These are phyloP conservation scores for Brassica balearica DNA, from an alignment of 441 rosid species.

Conservation along the genomic window DNA sequence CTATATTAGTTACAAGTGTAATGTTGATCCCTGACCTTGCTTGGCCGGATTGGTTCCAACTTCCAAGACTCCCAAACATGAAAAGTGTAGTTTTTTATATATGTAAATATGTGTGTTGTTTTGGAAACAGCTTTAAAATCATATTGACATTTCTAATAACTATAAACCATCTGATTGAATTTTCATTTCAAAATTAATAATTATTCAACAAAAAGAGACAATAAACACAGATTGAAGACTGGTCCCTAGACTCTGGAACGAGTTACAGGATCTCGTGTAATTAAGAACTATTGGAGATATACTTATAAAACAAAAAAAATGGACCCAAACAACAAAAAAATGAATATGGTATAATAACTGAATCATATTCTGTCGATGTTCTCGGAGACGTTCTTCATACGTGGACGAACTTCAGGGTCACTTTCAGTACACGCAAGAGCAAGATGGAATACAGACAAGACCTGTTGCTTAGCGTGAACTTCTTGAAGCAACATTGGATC, in stretches of 20 bases:
- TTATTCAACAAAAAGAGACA: conserved; percentile 8
- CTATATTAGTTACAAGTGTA: neutral
- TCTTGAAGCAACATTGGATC: conserved; percentile 84
- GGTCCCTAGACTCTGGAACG: conserved; percentile 4
- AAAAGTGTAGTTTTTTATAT: neutral
- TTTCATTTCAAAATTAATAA: conserved; percentile 18
- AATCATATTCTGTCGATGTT: conserved; percentile 70
- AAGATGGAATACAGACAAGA: conserved; percentile 76
- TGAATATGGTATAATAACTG: conserved; percentile 21
- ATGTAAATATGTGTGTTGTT: too few species aligned
- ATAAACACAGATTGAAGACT: neutral
- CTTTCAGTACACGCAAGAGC: conserved; percentile 88
- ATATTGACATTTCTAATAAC: too few species aligned
- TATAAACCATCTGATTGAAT: conserved; percentile 13
- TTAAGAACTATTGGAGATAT: conserved; percentile 12
- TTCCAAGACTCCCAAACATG: neutral
- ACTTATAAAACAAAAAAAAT: neutral
- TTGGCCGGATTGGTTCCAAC: too few species aligned
- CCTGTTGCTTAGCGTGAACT: conserved; percentile 90
- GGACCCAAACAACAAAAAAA: neutral
- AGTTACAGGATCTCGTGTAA: conserved; percentile 22
- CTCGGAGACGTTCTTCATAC: conserved; percentile 91
- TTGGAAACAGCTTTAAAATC: too few species aligned
- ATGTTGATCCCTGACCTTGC: neutral
- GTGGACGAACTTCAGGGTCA: conserved; percentile 87